A percentile compares a stretch with the other conserved stretches of the same genome.
These are phyloP conservation scores for Mucor racemosus DNA, from an alignment of 371 early-diverging fungal species.

Conservation along the genomic window DNA sequence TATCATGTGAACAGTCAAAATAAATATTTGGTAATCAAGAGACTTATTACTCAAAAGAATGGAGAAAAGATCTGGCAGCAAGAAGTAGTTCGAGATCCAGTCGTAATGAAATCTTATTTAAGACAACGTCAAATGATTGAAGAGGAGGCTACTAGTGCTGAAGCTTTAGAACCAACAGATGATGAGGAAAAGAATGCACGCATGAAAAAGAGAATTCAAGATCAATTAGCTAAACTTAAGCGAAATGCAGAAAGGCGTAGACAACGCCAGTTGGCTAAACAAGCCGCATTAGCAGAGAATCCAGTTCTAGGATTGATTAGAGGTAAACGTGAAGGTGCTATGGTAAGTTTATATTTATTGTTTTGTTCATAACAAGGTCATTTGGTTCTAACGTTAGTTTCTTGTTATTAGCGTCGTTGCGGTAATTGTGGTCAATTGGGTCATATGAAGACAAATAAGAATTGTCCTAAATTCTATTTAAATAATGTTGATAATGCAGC, in stretches of 20 bases:
- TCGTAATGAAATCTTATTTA: constrained; percentile 89
- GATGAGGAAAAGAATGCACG: constrained; percentile 67
- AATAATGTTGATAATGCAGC: constrained; percentile 29
- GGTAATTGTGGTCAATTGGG: constrained; percentile 86
- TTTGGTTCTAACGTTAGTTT: constrained; percentile 3
- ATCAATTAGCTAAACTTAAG: constrained; percentile 65
- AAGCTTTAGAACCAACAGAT: constrained; percentile 61
- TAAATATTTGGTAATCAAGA: constrained; percentile 67
- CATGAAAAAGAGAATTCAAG: constrained; percentile 66
- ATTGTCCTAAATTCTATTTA: constrained; percentile 73
- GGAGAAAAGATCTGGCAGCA: constrained; percentile 78
- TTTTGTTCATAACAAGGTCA: background rate
- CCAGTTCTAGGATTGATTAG: constrained; percentile 59
- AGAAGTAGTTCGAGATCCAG: constrained; percentile 81
- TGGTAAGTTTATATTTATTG: constrained; percentile 30
- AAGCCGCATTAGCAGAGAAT: constrained; percentile 55
- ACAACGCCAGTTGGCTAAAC: constrained; percentile 52
- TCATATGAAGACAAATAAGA: constrained; percentile 90
- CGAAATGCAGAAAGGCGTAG: constrained; percentile 68
- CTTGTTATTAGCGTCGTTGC: constrained; percentile 62
- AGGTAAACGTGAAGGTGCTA: constrained; percentile 62
- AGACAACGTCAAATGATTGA: constrained; percentile 85
- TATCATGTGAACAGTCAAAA: constrained; percentile 61
- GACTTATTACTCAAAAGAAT: constrained; percentile 61
- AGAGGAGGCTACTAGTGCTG: constrained; percentile 62